These are phyloP conservation scores for Arabidopsis hybrid DNA, from an alignment of 441 rosid species.

Conservation along the genomic window DNA sequence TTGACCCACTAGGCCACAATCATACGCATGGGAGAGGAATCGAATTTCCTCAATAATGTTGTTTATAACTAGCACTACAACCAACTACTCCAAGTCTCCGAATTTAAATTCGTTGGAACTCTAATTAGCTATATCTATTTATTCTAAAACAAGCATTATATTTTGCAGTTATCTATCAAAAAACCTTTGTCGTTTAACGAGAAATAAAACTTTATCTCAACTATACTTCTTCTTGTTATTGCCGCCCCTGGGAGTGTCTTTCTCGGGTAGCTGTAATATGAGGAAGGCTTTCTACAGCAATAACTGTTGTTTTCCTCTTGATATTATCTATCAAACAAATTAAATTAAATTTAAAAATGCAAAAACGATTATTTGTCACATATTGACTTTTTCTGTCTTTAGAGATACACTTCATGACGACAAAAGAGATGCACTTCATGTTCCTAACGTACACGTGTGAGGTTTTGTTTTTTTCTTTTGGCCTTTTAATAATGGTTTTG, in stretches of 20 bases:
- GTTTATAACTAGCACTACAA: no score
- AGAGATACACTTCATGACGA: constrained; percentile 2
- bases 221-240: not conserved
- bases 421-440: not conserved
- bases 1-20: no score
- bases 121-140: no score
- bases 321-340: not conserved
- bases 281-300: constrained; percentile 27
- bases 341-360: no score
- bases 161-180: no score
- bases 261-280: constrained; percentile 29
- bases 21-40: no score
- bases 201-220: not conserved
- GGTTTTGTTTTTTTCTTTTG: not conserved
- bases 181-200: no score
- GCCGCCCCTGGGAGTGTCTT: constrained; percentile 1
- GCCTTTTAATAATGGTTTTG: not conserved
- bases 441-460: not conserved
- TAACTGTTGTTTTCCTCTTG: not conserved
- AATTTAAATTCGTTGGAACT: no score
- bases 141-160: no score
- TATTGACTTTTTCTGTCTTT: constrained; percentile 18
- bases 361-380: not conserved
- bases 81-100: no score
- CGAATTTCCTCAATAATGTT: no score